Percentiles rank a stretch among this genome's conserved stretches.
Conservation (phyloP, 2,329 filamentous ascomycete species). For the Botrytis galanthina region DNA sequence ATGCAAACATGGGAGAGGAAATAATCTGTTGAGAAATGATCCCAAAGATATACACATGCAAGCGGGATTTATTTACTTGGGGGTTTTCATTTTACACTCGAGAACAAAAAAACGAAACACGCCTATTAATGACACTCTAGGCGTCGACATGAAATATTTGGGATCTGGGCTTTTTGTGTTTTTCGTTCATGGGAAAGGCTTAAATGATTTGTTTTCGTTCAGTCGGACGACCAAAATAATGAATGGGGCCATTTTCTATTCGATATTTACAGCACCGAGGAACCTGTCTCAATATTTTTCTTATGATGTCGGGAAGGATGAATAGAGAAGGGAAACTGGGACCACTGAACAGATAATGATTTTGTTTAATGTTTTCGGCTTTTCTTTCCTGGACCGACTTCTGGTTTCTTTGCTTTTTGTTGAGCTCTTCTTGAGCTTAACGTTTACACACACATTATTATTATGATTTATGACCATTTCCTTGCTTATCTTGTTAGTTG, state of each 20-base stretch:
- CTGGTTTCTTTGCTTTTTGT: constrained; percentile 2
- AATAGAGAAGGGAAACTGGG: constrained; percentile 17
- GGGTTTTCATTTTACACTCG: constrained; percentile 18
- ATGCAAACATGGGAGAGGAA: constrained; percentile 29
- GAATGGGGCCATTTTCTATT: constrained; percentile 11
- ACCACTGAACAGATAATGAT: constrained; percentile 5
- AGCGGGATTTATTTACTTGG: constrained; percentile 19
- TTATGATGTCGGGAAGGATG: constrained; percentile 18
- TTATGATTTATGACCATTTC: constrained; percentile 21
- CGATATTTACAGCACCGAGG: constrained; percentile 11
- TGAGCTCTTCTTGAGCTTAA: not conserved
- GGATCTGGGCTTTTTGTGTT: constrained; percentile 6
- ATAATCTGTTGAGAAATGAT: constrained; percentile 29
- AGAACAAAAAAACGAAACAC: constrained; percentile 25
- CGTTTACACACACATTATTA: constrained; percentile 11
- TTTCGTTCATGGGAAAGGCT: constrained; percentile 20
- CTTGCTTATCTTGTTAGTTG: not conserved
- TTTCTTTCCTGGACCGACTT: not conserved
- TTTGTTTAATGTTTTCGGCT: constrained; percentile 8
- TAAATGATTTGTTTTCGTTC: constrained; percentile 22
- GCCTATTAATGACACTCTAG: constrained; percentile 38
- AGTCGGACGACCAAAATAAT: constrained; percentile 17
- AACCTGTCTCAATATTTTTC: constrained; percentile 8
- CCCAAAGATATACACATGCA: constrained; percentile 38
- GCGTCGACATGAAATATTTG: constrained; percentile 25